Base-by-base conservation (phyloP, 495 filamentous ascomycete genomes). In the Physcia stellaris region DNA sequence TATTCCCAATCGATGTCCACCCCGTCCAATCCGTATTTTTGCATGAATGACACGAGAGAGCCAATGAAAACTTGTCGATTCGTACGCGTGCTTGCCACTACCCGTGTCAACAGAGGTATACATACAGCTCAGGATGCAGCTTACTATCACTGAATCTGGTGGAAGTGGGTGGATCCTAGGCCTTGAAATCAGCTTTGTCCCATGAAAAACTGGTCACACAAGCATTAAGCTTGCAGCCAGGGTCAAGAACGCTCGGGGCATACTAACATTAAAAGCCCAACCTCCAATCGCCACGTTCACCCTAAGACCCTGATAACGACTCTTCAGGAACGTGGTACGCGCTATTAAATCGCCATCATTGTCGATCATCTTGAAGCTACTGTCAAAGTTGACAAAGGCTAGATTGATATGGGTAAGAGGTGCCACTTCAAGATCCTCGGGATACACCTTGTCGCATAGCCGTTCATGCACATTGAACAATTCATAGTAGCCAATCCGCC, bases 1-100 rank as follows among this genome's bases (percentile, higher is more conserved):
- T 68, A 72, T 40, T 74, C 67, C 64, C 47, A 49, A 38, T 49
- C 43, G 36, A 46, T 37, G 22, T 49, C 43, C 10, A 46, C 29
- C 6, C 51, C 46, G 30, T 49, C 46, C 27, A 49, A 31, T 12
- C 41, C 41, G 35, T 49, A 46, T 13, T 41, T 36, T 15, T 21
- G 17, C 30, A 46, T 35, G 31, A 48, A 48, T 1, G 38, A 40
- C 6, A 40, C 38, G 6, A 40, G 13, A 19, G 38, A 40, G n/a
- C 16, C 26, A 21, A 40, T 23, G n/a, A 36, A 35, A 19, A 15
- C 38, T 3, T 39, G 7, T 1, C 50, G 50, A 35, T 44, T 53
- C 10, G n/a, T n/a, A 4, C 11, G 19, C 4, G 36, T 38, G 16
- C 39, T 24, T 11, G 46, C 33, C 46, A 52, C 38, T 40, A 9